A percentile compares a stretch with the other conserved stretches of the same genome.
Conservation (phyloP, 495 filamentous ascomycete species). For the Penicillium odoratum region DNA sequence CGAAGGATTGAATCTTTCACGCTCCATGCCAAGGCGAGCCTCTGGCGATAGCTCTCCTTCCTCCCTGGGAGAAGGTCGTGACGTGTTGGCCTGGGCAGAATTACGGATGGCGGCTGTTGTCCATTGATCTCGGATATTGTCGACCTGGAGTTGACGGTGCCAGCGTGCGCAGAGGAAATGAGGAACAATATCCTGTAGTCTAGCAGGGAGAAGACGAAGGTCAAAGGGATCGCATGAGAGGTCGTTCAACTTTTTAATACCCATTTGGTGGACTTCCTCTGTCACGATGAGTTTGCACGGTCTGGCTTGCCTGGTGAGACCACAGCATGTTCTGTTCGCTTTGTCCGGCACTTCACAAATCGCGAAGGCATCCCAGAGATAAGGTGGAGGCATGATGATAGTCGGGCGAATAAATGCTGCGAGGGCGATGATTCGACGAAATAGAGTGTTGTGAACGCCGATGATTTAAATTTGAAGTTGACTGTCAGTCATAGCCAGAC, state of each 20-base stretch:
- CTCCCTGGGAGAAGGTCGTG: neutral
- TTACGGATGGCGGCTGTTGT: too few relatives aligned
- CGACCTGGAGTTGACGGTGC: too few relatives aligned
- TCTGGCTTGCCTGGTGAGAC: constrained; percentile 1
- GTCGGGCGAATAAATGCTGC: neutral
- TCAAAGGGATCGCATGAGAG: neutral
- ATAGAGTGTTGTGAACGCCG: constrained; percentile 3
- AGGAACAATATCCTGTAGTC: neutral
- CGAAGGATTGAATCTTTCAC: neutral
- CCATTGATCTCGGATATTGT: too few relatives aligned
- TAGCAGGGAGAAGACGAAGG: neutral
- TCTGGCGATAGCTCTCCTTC: neutral
- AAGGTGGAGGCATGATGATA: neutral
- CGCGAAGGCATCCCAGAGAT: too few relatives aligned
- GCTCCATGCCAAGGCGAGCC: neutral
- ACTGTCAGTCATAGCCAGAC: neutral
- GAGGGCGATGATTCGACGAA: neutral
- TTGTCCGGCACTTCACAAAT: neutral
- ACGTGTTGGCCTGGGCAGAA: too few relatives aligned
- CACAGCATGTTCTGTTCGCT: constrained; percentile 1
- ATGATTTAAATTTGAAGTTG: constrained; percentile 1
- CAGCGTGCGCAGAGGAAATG: neutral
- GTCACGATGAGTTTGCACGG: constrained; percentile 3
- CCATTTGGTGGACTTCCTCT: neutral
- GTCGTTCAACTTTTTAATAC: neutral